Percentiles rank a stretch among this genome's conserved stretches.
phyloP scores from a whole-genome alignment of 345 rosid genomes.

The Cardiospermum halicacabum region DNA sequence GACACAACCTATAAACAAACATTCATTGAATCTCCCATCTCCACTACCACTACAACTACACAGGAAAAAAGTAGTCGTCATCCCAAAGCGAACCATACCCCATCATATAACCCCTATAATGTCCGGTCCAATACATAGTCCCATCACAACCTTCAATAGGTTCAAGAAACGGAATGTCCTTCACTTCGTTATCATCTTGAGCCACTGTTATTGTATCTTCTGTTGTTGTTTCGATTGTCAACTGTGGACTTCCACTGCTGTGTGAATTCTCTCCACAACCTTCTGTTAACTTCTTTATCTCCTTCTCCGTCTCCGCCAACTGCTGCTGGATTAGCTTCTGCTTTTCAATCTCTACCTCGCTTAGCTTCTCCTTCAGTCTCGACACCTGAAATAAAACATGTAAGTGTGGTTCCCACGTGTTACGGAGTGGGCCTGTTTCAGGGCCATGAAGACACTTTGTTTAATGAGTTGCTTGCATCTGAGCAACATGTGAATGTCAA shows the following conservation, averaged over 20 bases:
- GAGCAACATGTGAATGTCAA: not conserved
- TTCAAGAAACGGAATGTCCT: no score
- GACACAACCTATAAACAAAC: no score
- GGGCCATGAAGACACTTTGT: constrained; percentile 24
- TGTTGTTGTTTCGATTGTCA: constrained; percentile 43
- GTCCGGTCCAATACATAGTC: not conserved
- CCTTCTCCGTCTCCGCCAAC: constrained; percentile 42
- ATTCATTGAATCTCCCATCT: no score
- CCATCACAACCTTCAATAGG: not conserved
- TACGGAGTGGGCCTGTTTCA: constrained; percentile 22
- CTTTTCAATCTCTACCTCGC: not conserved
- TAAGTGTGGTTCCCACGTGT: constrained; percentile 2
- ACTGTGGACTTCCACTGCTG: constrained; percentile 47
- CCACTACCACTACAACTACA: not conserved
- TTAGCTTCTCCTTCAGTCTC: constrained; percentile 36
- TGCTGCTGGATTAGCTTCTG: constrained; percentile 10
- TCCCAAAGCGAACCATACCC: not conserved
- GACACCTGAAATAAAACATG: constrained; percentile 34
- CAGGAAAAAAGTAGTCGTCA: not conserved
- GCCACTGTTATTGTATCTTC: no score
- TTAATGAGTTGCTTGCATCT: not conserved
- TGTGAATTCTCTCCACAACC: constrained; percentile 38
- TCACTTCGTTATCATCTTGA: not conserved
- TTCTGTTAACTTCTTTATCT: constrained; percentile 43
- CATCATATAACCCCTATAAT: not conserved